Percentiles rank a stretch among this genome's conserved stretches.
These are phyloP conservation scores for Candida xiaguanensis DNA, from an alignment of 805 yeast genomes.

Conservation along the genomic window DNA sequence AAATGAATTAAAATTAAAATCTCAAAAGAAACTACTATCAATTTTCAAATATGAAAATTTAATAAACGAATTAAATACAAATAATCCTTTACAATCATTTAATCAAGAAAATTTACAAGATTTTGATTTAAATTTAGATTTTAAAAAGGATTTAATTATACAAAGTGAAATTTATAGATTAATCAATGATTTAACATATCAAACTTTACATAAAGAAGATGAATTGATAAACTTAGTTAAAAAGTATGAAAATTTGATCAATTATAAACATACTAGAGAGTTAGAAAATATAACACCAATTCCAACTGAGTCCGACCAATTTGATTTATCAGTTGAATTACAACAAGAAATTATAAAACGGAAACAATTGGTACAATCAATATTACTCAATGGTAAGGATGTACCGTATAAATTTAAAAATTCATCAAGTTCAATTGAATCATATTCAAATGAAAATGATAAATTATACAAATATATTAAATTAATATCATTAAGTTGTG, in stretches of 20 bases:
- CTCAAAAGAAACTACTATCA: slow-evolving; percentile 26
- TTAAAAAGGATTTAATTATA: slow-evolving; percentile 27
- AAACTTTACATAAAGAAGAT: slow-evolving; percentile 28
- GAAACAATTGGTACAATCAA: slow-evolving; percentile 13
- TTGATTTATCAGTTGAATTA: slow-evolving; percentile 15
- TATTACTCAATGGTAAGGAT: slow-evolving; percentile 19
- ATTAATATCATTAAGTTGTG: slow-evolving; percentile 40
- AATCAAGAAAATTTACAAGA: slow-evolving; percentile 12
- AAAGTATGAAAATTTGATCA: slow-evolving; percentile 1
- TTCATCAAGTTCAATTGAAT: background rate
- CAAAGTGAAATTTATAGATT: slow-evolving; percentile 40
- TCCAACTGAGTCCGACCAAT: no score
- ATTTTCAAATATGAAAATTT: slow-evolving; percentile 31
- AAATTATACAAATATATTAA: slow-evolving; percentile 32
- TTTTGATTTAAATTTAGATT: slow-evolving; percentile 16
- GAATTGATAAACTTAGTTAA: slow-evolving; percentile 17
- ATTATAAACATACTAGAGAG: background rate
- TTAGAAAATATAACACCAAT: no score
- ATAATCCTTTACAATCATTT: slow-evolving; percentile 8
- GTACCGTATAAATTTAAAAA: slow-evolving; percentile 9
- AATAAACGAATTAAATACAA: slow-evolving; percentile 20
- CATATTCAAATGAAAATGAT: slow-evolving; percentile 4
- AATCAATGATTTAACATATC: slow-evolving; percentile 37
- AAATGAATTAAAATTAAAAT: slow-evolving; percentile 22
- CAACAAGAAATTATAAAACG: slow-evolving; percentile 24